These are phyloP conservation scores for Mallotus repandus DNA, from an alignment of 441 rosid species.

Conservation along the genomic window DNA sequence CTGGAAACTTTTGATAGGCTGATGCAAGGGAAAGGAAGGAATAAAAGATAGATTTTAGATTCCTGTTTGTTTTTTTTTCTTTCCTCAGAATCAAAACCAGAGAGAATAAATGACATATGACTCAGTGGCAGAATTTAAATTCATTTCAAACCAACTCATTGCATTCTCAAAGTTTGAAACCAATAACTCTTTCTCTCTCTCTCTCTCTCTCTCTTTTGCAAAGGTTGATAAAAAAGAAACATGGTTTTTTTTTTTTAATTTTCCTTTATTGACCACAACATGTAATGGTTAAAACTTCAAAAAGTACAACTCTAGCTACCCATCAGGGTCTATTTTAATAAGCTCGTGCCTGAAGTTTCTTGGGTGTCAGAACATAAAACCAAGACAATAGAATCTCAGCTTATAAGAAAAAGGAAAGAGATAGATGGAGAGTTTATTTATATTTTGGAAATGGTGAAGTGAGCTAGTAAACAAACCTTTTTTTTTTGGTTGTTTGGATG, in stretches of 20 bases:
- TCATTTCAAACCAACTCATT: neutral
- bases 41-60: neutral
- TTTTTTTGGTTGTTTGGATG: slow-evolving; percentile 5
- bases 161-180: slow-evolving; percentile 2
- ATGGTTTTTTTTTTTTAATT: neutral
- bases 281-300: slow-evolving; percentile 24
- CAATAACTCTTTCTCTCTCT: neutral
- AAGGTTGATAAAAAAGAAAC: neutral
- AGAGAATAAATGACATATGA: slow-evolving; percentile 18
- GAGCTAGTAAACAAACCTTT: slow-evolving; percentile 25
- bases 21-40: neutral
- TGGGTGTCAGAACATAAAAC: slow-evolving; percentile 42
- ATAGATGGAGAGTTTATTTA: slow-evolving; percentile 21
- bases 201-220: too few relatives aligned
- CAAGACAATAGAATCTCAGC: slow-evolving; percentile 34
- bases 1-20: neutral
- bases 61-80: neutral
- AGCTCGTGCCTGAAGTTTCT: slow-evolving; percentile 38
- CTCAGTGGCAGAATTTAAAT: slow-evolving; percentile 3
- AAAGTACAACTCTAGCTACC: slow-evolving; percentile 24
- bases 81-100: slow-evolving; percentile 10
- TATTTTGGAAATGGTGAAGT: slow-evolving; percentile 30
- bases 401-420: neutral
- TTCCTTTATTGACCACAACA: slow-evolving; percentile 28
- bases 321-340: slow-evolving; percentile 33